These are phyloP conservation scores for Neoascochyta sp. DNA, from an alignment of 2,329 filamentous ascomycete genomes.

Conservation along the genomic window DNA sequence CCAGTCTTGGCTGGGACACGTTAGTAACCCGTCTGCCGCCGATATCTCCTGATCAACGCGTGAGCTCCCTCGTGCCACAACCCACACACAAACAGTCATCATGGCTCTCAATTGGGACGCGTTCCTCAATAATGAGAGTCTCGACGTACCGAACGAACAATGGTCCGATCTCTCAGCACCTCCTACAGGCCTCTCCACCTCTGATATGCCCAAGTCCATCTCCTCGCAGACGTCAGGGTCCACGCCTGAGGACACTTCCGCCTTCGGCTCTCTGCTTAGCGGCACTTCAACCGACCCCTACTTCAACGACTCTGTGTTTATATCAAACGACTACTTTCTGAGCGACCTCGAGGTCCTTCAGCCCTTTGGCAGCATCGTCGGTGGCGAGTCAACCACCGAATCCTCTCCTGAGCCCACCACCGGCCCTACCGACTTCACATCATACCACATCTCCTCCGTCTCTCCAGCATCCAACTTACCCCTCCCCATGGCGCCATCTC, in stretches of 20 bases:
- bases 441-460: constrained; percentile 23
- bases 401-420: constrained; percentile 38
- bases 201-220: constrained; percentile 37
- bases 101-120: constrained; percentile 42
- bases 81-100: constrained; percentile 26
- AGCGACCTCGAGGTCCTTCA: constrained; percentile 39
- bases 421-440: constrained; percentile 13
- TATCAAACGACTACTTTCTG: constrained; percentile 40
- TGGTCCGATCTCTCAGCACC: constrained; percentile 36
- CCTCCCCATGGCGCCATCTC: constrained; percentile 24
- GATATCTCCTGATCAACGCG: constrained; percentile 39
- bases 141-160: constrained; percentile 38
- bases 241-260: constrained; percentile 29
- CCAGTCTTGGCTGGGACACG: constrained; percentile 22
- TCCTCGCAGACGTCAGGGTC: constrained; percentile 32
- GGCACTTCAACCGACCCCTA: constrained; percentile 30
- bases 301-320: constrained; percentile 38
- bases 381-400: constrained; percentile 34
- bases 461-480: constrained; percentile 19
- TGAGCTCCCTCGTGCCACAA: constrained; percentile 30
- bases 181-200: constrained; percentile 21
- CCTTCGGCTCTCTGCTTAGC: constrained; percentile 31
- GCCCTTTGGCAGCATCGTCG: constrained; percentile 32
- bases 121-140: constrained; percentile 36
- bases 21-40: constrained; percentile 14